Evolutionary conservation across 2,329 filamentous ascomycete species (phyloP), one percentile per base, ranked within the genome.

Genomic region (Bipolaris zeicola): DNA sequence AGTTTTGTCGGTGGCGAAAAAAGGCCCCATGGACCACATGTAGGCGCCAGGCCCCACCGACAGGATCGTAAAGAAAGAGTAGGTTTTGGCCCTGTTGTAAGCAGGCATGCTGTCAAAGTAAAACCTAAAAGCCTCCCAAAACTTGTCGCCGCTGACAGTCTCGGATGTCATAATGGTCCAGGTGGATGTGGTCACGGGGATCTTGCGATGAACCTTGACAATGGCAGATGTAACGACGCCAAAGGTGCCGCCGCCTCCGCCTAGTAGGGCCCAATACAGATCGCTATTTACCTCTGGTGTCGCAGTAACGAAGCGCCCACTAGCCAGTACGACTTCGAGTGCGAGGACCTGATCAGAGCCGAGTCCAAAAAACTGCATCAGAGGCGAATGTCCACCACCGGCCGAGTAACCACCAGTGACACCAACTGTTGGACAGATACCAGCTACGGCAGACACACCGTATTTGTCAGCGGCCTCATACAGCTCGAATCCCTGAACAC

Each of bases 321-420:
- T 63, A 2, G 70, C 67, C 13, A 68, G 66, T 1, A 73, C 70
- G 3, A 72, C 64, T 52, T 80, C 72, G 31, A 73, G 75, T 42
- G 71, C 69, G 5, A 74, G 59, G 13, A 79, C 68, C 38, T 74
- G 75, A 48, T 79, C 71, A 7, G 70, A 54, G 1, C 66, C 71
- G n/a, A 73, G 57, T 26, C 73, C 73, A 58, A 80, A 81, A 36
- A 80, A 67, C 50, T 77, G 77, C 45, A 80, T 80, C 33, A 87
- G 63, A 2, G 83, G 82, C 11, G 78, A 81, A 68, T 87, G 82
- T 0, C 84, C 85, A 24, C 83, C 84, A 2, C 81, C 83, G 1
- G 68, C 64, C 20, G 71, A 65, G 61, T 74, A 79, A 10, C 77
- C 71, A 38, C 72, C 72, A n/a, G 54, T 76, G 61, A 83, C 72